Evolutionary conservation across 768 basidiomycete genomes (phyloP).

Genomic region (Collybia sp.): DNA sequence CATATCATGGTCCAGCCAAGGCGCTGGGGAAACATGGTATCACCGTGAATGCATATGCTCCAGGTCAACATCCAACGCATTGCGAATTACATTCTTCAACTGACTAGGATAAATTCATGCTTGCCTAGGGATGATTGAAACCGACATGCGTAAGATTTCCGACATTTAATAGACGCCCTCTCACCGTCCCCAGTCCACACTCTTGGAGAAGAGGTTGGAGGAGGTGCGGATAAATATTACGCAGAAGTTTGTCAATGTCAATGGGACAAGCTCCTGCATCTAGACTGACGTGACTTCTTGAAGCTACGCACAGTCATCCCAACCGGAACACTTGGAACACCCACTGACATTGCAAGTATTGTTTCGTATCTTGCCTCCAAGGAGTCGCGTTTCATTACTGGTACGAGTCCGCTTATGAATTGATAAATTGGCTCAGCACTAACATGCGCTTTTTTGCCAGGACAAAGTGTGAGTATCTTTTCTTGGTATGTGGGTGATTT

Average conservation of each 20-base stretch:
- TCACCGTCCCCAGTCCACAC: neutral
- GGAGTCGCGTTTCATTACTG: conserved; percentile 30
- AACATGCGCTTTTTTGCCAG: neutral
- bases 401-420: conserved; percentile 5
- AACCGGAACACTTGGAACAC: conserved; percentile 8
- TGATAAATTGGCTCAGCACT: neutral
- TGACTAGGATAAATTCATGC: neutral
- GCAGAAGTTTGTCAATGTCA: neutral
- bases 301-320: neutral
- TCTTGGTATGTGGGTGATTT: neutral
- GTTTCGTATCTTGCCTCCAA: conserved; percentile 32
- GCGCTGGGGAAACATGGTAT: conserved; percentile 21
- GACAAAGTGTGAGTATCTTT: neutral
- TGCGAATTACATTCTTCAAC: neutral
- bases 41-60: conserved; percentile 30
- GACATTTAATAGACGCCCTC: neutral
- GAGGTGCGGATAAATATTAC: neutral
- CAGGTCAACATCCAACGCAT: conserved; percentile 12
- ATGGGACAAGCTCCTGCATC: neutral
- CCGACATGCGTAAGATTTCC: conserved; percentile 3
- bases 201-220: neutral
- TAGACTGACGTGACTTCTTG: neutral
- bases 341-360: conserved; percentile 29
- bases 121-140: conserved; percentile 5
- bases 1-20: conserved; percentile 6